Percentiles rank a stretch among this genome's conserved stretches.
phyloP scores from a whole-genome alignment of 2,329 filamentous ascomycete genomes.

The Penicillium corylophilum region DNA sequence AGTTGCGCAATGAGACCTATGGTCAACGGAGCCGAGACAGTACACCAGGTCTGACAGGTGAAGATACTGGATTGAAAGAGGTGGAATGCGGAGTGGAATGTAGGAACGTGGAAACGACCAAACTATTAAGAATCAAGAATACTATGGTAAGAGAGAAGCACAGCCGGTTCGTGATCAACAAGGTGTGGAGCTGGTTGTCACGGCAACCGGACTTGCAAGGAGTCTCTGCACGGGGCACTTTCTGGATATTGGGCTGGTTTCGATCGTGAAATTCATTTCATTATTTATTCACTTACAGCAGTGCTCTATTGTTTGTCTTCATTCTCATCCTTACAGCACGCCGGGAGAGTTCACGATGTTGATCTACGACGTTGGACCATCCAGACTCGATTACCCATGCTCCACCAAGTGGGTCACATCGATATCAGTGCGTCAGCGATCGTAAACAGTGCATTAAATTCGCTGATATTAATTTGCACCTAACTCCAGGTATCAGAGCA shows the following conservation, averaged over 20 bases:
- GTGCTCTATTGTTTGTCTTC: background rate
- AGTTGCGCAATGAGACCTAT: conserved; percentile 1
- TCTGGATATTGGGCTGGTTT: background rate
- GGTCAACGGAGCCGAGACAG: conserved; percentile 1
- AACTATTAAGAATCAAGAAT: conserved; percentile 6
- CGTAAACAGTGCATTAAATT: background rate
- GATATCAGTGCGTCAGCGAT: background rate
- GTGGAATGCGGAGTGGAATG: conserved; percentile 19
- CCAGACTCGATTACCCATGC: background rate
- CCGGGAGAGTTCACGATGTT: too few relatives aligned
- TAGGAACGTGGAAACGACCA: background rate
- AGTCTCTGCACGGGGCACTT: conserved; percentile 7
- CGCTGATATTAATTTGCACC: background rate
- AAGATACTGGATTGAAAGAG: background rate
- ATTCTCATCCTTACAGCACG: background rate
- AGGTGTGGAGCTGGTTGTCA: conserved; percentile 19
- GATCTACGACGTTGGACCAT: background rate
- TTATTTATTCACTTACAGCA: background rate
- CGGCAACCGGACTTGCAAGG: conserved; percentile 19
- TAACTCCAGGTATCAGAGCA: background rate
- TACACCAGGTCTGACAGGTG: conserved; percentile 9
- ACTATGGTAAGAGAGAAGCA: conserved; percentile 1
- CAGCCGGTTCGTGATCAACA: conserved; percentile 23
- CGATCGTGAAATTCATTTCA: background rate
- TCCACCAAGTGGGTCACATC: background rate